Conservation (phyloP, 441 rosid species). For the Populus hybrid region DNA sequence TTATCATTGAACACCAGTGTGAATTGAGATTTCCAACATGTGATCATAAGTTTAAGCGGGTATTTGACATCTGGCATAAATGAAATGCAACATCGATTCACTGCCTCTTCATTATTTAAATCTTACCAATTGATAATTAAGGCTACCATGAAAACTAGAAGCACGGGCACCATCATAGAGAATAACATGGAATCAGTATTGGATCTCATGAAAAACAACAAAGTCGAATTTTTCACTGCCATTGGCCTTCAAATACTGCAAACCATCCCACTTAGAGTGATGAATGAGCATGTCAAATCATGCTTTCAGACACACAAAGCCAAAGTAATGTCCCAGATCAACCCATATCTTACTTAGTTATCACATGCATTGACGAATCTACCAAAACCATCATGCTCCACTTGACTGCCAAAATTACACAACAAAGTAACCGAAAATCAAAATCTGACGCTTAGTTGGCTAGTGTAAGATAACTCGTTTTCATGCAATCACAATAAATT, state of each 20-base stretch:
- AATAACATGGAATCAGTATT: neutral
- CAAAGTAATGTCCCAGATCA: neutral
- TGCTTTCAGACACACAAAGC: neutral
- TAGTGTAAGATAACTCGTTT: neutral
- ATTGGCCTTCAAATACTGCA: neutral
- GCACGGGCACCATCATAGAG: neutral
- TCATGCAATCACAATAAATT: neutral
- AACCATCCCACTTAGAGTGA: neutral
- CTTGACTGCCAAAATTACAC: neutral
- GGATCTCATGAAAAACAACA: conserved; percentile 1
- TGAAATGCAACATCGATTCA: neutral
- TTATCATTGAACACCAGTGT: neutral
- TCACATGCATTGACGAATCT: conserved; percentile 3
- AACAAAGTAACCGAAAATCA: neutral
- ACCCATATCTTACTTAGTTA: neutral
- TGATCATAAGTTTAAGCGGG: neutral
- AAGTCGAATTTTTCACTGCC: neutral
- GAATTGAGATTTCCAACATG: neutral
- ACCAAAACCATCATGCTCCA: neutral
- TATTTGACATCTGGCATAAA: neutral
- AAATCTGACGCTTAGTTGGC: neutral
- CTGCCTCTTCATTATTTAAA: neutral
- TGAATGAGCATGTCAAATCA: neutral
- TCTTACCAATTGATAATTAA: neutral
- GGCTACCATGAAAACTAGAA: neutral